Conservation (phyloP, 2,329 filamentous ascomycete genomes). For the Pseudofabraea citricarpa region DNA sequence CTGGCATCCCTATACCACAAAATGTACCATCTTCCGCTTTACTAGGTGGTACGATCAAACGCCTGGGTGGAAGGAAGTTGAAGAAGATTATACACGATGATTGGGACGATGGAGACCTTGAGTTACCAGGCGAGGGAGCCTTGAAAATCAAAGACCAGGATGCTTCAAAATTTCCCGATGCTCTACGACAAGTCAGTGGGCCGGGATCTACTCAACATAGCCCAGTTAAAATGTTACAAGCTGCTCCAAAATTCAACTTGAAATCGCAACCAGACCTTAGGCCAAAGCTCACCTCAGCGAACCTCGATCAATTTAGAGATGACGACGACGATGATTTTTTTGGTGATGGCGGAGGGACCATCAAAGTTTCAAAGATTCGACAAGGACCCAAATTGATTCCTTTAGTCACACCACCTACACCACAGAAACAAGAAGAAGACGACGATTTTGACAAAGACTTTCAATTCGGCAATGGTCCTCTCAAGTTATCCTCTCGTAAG, state of each 20-base stretch:
- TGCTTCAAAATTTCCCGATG: conserved; percentile 59
- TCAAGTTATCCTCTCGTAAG: conserved; percentile 56
- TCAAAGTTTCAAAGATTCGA: conserved; percentile 60
- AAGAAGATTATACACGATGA: conserved; percentile 73
- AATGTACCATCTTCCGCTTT: conserved; percentile 86
- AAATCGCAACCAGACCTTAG: conserved; percentile 19
- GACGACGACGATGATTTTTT: conserved; percentile 59
- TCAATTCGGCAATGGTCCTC: conserved; percentile 59
- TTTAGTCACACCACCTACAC: conserved; percentile 51
- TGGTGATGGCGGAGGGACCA: conserved; percentile 59
- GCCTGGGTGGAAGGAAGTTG: conserved; percentile 71
- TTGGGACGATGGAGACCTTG: conserved; percentile 74
- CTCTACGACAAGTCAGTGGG: conserved; percentile 55
- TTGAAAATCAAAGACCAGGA: conserved; percentile 63
- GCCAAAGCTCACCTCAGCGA: conserved; percentile 26
- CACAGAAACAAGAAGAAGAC: conserved; percentile 39
- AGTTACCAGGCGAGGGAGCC: conserved; percentile 55
- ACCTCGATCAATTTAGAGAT: conserved; percentile 61
- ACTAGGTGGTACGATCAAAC: conserved; percentile 87
- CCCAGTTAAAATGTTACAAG: conserved; percentile 34
- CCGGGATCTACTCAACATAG: conserved; percentile 46
- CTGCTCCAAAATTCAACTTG: conserved; percentile 24
- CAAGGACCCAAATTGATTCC: conserved; percentile 46
- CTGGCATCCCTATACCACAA: conserved; percentile 84
- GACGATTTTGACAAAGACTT: conserved; percentile 72